phyloP scores from a whole-genome alignment of 2,329 filamentous ascomycete species.

The Paecilomyces sp. region DNA sequence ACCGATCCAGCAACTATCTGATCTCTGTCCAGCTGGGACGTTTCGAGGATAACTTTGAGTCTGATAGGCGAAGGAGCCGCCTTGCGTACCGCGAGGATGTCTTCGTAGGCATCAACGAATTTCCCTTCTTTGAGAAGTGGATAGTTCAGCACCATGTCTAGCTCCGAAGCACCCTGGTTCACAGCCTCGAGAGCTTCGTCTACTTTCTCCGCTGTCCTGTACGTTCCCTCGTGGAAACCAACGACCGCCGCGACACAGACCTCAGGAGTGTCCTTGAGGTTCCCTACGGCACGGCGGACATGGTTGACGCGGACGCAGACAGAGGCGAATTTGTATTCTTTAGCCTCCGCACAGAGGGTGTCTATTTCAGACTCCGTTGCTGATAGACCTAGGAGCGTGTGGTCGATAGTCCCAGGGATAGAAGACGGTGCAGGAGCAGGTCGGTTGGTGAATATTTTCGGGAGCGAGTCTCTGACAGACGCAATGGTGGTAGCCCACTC shows the following conservation, averaged over 20 bases:
- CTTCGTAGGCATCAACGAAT: constrained; percentile 46
- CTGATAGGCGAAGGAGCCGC: constrained; percentile 36
- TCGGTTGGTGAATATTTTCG: constrained; percentile 13
- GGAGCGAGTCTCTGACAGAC: constrained; percentile 17
- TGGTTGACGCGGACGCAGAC: constrained; percentile 52
- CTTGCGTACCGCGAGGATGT: constrained; percentile 46
- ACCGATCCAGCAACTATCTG: constrained; percentile 49
- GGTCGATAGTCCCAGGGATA: constrained; percentile 34
- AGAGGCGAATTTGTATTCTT: constrained; percentile 34
- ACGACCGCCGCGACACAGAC: constrained; percentile 53
- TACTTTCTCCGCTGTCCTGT: constrained; percentile 45
- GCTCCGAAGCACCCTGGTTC: constrained; percentile 45
- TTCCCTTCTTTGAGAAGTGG: constrained; percentile 36
- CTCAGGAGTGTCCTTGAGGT: constrained; percentile 36
- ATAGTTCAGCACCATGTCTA: constrained; percentile 55
- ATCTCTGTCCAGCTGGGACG: constrained; percentile 41
- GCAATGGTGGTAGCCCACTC: constrained; percentile 27
- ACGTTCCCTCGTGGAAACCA: constrained; percentile 54
- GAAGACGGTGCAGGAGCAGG: constrained; percentile 16
- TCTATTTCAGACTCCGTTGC: constrained; percentile 44
- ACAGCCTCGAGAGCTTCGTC: constrained; percentile 45
- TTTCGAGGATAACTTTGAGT: constrained; percentile 55
- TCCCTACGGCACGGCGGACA: constrained; percentile 44
- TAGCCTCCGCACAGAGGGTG: constrained; percentile 49
- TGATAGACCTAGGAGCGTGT: constrained; percentile 36